These are phyloP conservation scores for Fusarium paranaense DNA, from an alignment of 2,329 filamentous ascomycete species.

Conservation along the genomic window DNA sequence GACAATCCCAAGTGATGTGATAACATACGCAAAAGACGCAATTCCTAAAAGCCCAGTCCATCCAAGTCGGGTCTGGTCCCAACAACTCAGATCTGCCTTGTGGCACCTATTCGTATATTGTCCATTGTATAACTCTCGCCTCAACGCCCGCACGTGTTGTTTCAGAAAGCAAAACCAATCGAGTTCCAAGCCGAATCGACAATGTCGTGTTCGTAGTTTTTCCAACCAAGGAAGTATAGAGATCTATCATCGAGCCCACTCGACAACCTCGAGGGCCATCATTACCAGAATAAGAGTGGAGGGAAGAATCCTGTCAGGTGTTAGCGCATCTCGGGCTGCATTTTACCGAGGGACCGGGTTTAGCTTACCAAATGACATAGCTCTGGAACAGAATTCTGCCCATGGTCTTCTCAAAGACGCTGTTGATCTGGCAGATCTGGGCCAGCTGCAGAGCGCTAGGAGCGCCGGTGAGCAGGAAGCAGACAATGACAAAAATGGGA, in stretches of 20 bases:
- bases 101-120: neutral
- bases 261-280: constrained; percentile 89
- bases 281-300: constrained; percentile 92
- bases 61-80: neutral
- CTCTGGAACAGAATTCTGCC: constrained; percentile 93
- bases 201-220: neutral
- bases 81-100: neutral
- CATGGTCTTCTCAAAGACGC: constrained; percentile 96
- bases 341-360: constrained; percentile 23
- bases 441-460: constrained; percentile 94
- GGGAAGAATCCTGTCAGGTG: constrained; percentile 79
- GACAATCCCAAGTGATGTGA: neutral
- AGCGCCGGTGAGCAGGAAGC: constrained; percentile 94
- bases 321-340: constrained; percentile 43
- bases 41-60: neutral
- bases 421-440: constrained; percentile 98
- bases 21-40: neutral
- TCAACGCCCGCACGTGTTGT: constrained; percentile 19
- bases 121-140: neutral
- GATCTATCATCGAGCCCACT: constrained; percentile 73
- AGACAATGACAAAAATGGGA: constrained; percentile 97
- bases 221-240: neutral
- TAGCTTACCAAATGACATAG: constrained; percentile 80
- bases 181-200: neutral
- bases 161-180: neutral